Base-by-base conservation (phyloP, 441 rosid genomes). In the Adansonia grandidieri region DNA sequence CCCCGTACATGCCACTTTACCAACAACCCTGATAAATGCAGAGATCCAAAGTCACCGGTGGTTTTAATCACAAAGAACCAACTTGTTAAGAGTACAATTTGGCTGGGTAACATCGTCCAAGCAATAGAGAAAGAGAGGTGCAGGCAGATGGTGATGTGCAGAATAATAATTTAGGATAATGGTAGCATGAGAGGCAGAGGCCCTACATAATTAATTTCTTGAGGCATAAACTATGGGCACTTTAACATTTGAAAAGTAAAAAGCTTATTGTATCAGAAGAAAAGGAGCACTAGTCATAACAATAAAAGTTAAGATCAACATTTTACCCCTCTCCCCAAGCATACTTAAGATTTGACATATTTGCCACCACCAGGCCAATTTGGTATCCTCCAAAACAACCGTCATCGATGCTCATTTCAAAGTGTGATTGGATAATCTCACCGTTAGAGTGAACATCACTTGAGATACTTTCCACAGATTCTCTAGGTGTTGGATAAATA, bases 281-380 rank as follows among this genome's bases (percentile, higher is more conserved):
- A 62, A 62, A 1, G 4, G 32, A 62, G 28, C 9, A 28, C 9
- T 3, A 42, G 4, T 45, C 28, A 24, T 24, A 24, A 24, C 28
- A 32, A 19, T 51, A 32, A 73, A 56, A 61, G 65, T 66, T 57
- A 77, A 76, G 81, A 53, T 77, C 24, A 78, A 50, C 32, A 40
- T 17, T 45, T 17, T 88, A 89, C 94, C 92, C 92, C 57, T 88
- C 87, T 79, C 92, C 92, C 78, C 85, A 66, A 72, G 81, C 53
- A 53, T 88, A 87, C 79, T 82, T 82, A 78, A 81, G 86, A 60
- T 65, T 42, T 1, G 84, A 79, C 87, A 87, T 87, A 66, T 77
- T 78, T 32, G 83, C 81, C 80, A 81, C 79, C 50, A 73, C 44
- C 9, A 37, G 78, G 78, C 68, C 85, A 60, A 84, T 50, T 19